Evolutionary conservation across 2,329 filamentous ascomycete species (phyloP).

Genomic region (Aspergillus aculeatinus): DNA sequence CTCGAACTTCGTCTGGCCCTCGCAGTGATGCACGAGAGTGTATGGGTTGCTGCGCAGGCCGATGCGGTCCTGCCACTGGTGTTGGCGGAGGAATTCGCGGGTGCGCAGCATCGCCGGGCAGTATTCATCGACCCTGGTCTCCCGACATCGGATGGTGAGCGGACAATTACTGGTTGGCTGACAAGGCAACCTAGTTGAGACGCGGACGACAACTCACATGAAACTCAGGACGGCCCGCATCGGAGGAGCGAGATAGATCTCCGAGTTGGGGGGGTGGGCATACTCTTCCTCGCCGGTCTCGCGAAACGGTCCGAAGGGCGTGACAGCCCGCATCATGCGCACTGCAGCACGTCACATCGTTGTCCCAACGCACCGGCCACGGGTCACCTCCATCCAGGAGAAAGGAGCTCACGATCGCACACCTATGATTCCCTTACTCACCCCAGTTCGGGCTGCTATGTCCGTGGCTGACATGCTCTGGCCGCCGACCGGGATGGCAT

Average conservation of each 20-base stretch:
- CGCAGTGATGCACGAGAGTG: slow-evolving; percentile 15
- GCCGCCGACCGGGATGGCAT: slow-evolving; percentile 21
- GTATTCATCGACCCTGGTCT: slow-evolving; percentile 17
- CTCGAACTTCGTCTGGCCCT: slow-evolving; percentile 21
- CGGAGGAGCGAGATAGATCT: slow-evolving; percentile 16
- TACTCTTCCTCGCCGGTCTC: slow-evolving; percentile 21
- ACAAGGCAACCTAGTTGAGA: not conserved
- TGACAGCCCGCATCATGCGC: slow-evolving; percentile 21
- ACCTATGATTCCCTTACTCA: slow-evolving; percentile 14
- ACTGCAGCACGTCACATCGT: slow-evolving; percentile 8
- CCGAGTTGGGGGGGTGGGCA: slow-evolving; percentile 22
- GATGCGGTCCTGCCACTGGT: slow-evolving; percentile 18
- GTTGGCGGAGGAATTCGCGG: slow-evolving; percentile 18
- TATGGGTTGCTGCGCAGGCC: slow-evolving; percentile 20
- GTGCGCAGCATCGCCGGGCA: slow-evolving; percentile 12
- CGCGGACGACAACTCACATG: slow-evolving; percentile 6
- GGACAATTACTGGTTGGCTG: no score
- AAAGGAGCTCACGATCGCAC: no score
- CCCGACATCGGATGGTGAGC: not conserved
- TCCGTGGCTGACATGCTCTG: slow-evolving; percentile 13
- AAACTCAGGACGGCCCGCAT: slow-evolving; percentile 16
- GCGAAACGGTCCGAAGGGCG: slow-evolving; percentile 19
- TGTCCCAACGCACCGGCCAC: no score
- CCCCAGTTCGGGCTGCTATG: slow-evolving; percentile 10
- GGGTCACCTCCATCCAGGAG: no score